Conservation (phyloP, 202 grass and related monocot genomes). For the Brachypodium distachyon region DNA sequence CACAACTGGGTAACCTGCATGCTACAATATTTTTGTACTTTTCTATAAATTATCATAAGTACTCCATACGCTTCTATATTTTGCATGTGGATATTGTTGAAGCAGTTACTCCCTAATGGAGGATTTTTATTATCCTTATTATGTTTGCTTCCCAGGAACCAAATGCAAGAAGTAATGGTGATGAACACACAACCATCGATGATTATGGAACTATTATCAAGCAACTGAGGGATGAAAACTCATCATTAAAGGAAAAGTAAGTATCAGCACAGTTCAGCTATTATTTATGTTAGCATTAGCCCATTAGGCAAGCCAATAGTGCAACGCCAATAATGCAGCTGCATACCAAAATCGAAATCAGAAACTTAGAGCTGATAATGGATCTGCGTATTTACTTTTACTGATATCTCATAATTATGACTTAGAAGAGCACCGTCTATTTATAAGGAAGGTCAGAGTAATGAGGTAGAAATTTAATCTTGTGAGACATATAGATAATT, state of each 20-base stretch:
- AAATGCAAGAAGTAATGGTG: slow-evolving; percentile 25
- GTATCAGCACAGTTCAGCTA: slow-evolving; percentile 1
- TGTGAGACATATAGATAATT: background rate
- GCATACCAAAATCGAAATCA: background rate
- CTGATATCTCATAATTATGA: background rate
- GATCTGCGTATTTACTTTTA: background rate
- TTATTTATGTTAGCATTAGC: background rate
- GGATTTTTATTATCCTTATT: background rate
- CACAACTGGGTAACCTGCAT: background rate
- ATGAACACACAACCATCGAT: background rate
- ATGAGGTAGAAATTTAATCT: background rate
- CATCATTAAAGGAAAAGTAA: slow-evolving; percentile 70
- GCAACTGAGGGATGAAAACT: slow-evolving; percentile 69
- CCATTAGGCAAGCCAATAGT: background rate
- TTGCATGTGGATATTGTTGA: background rate
- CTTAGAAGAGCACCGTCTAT: background rate
- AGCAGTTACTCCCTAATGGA: background rate
- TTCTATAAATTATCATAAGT: too few species aligned
- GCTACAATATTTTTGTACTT: background rate
- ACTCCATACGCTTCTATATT: background rate
- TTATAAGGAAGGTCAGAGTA: background rate
- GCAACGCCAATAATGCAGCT: too few species aligned
- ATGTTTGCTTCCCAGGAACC: slow-evolving; percentile 35
- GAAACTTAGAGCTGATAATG: background rate
- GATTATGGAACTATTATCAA: slow-evolving; percentile 37